Conservation (phyloP, 2,329 filamentous ascomycete genomes). For the Ophiostoma novo-ulmi region DNA sequence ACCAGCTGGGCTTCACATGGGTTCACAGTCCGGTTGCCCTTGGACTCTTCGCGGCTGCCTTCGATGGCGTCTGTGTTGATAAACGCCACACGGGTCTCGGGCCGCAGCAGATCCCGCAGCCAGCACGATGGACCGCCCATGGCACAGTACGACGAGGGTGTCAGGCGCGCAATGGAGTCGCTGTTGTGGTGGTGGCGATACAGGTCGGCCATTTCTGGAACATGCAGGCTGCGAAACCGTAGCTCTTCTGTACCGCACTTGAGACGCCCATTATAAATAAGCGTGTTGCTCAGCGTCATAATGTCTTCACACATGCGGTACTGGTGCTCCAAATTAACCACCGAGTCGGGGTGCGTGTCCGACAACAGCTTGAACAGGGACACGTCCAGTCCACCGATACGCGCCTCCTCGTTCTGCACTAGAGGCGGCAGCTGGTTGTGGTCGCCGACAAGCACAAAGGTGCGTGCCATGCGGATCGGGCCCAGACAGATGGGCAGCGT, state of each 20-base stretch:
- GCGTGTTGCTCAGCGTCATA: conserved; percentile 84
- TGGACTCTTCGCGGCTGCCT: conserved; percentile 64
- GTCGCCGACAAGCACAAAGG: conserved; percentile 92
- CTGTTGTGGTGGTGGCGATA: conserved; percentile 50
- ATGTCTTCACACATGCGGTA: conserved; percentile 98
- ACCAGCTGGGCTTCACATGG: conserved; percentile 72
- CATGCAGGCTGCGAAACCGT: conserved; percentile 60
- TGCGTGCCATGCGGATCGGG: conserved; percentile 80
- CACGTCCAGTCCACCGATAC: conserved; percentile 79
- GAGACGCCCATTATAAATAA: conserved; percentile 87
- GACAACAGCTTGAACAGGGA: conserved; percentile 92
- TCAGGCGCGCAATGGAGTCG: conserved; percentile 26
- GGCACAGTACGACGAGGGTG: conserved; percentile 50
- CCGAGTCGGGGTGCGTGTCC: conserved; percentile 77
- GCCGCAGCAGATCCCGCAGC: conserved; percentile 66
- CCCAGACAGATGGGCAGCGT: conserved; percentile 91
- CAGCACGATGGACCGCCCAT: conserved; percentile 54
- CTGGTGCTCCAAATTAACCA: conserved; percentile 89
- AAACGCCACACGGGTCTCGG: conserved; percentile 71
- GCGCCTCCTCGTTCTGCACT: conserved; percentile 85
- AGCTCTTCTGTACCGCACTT: conserved; percentile 81
- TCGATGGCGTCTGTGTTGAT: conserved; percentile 79
- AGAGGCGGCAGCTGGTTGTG: conserved; percentile 94
- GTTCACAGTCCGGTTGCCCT: conserved; percentile 85
- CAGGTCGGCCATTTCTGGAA: conserved; percentile 62